These are phyloP conservation scores for Tulasnella sp. DNA, from an alignment of 768 basidiomycete species.

Conservation along the genomic window DNA sequence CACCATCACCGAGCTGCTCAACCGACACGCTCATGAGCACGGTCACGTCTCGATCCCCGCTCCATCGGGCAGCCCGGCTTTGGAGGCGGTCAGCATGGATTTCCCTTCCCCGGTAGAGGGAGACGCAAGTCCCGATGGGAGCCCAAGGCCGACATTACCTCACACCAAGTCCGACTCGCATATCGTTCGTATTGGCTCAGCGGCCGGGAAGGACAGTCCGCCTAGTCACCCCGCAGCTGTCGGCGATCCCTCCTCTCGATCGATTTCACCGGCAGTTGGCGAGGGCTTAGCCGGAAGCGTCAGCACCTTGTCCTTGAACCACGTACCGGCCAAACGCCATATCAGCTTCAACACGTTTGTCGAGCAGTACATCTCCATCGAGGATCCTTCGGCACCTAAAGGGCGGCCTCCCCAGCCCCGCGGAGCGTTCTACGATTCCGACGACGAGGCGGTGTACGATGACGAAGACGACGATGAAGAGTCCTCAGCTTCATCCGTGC, in stretches of 20 bases:
- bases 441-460: slow-evolving; percentile 17
- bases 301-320: not conserved
- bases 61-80: not conserved
- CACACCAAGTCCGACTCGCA: slow-evolving; percentile 89
- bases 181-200: slow-evolving; percentile 45
- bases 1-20: slow-evolving; percentile 81
- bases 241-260: slow-evolving; percentile 8
- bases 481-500: slow-evolving; percentile 29
- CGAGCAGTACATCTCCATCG: slow-evolving; percentile 88
- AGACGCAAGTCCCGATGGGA: not conserved
- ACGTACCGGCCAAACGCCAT: slow-evolving; percentile 48
- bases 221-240: slow-evolving; percentile 21
- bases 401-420: slow-evolving; percentile 8
- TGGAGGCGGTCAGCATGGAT: slow-evolving; percentile 5
- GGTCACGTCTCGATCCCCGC: slow-evolving; percentile 36
- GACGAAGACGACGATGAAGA: slow-evolving; percentile 27
- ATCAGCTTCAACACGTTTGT: slow-evolving; percentile 98
- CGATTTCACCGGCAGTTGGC: slow-evolving; percentile 4
- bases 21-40: slow-evolving; percentile 46
- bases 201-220: slow-evolving; percentile 16
- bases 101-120: not conserved
- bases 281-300: slow-evolving; percentile 4
- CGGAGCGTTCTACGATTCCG: slow-evolving; percentile 9
- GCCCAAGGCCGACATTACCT: slow-evolving; percentile 44
- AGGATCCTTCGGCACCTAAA: slow-evolving; percentile 4